phyloP scores from a whole-genome alignment of 1,284 basidiomycete species.

The Tilletia walkeri region DNA sequence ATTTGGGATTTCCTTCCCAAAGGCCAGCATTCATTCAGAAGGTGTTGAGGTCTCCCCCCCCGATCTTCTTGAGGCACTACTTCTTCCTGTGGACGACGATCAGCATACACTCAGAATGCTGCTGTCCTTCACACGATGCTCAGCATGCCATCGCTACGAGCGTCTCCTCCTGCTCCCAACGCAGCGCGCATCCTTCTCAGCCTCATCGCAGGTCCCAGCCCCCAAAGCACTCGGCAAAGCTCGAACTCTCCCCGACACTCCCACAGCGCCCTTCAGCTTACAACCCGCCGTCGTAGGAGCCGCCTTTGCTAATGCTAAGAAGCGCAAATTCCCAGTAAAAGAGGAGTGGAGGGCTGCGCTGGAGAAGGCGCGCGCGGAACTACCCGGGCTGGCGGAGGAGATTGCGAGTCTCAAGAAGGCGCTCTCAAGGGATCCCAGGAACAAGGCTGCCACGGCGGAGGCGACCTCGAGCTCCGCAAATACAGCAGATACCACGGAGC shows the following conservation, averaged over 20 bases:
- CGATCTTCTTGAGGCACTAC: too few species aligned
- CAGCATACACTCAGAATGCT: too few species aligned
- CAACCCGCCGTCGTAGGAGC: not conserved
- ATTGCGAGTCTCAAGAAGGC: not conserved
- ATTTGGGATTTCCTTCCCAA: too few species aligned
- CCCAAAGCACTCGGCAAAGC: constrained; percentile 1
- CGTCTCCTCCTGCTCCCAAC: too few species aligned
- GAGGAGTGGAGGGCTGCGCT: not conserved
- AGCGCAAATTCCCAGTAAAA: not conserved
- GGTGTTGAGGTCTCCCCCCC: too few species aligned
- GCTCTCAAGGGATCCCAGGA: constrained; percentile 5
- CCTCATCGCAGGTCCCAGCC: too few species aligned
- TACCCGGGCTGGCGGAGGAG: not conserved
- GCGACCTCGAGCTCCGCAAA: too few species aligned
- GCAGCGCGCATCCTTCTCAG: too few species aligned
- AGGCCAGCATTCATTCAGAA: too few species aligned
- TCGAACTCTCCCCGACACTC: constrained; percentile 1
- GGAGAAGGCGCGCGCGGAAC: not conserved
- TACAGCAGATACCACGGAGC: not conserved
- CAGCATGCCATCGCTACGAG: too few species aligned
- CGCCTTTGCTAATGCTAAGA: not conserved
- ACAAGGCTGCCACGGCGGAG: not conserved
- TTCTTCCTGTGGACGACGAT: too few species aligned
- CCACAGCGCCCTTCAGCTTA: constrained; percentile 1
- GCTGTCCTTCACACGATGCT: too few species aligned